phyloP scores from a whole-genome alignment of 306 rosid genomes.

The Prosopis cineraria region DNA sequence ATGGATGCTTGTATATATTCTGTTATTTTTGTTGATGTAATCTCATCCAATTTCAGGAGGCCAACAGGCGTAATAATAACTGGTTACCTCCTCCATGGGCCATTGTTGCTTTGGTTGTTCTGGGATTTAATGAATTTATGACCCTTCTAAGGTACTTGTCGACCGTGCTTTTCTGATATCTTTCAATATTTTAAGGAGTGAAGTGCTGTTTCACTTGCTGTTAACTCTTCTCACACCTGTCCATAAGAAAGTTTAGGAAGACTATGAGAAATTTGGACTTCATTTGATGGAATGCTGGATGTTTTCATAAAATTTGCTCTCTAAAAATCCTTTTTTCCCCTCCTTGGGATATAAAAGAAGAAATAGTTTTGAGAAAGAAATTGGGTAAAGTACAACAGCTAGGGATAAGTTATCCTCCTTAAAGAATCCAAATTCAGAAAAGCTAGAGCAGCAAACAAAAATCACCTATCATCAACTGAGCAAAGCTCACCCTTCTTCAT shows the following conservation, averaged over 20 bases:
- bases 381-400: not conserved
- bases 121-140: slow-evolving; percentile 93
- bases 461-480: not conserved
- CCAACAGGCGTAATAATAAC: slow-evolving; percentile 76
- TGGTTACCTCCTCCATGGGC: slow-evolving; percentile 99
- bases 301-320: not conserved
- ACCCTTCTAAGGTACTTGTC: slow-evolving; percentile 64
- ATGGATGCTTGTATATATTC: not conserved
- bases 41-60: slow-evolving; percentile 61
- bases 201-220: slow-evolving; percentile 8
- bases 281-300: not conserved
- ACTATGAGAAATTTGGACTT: not conserved
- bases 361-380: not conserved
- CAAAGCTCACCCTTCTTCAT: not conserved
- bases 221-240: not conserved
- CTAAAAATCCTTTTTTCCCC: not conserved
- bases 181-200: slow-evolving; percentile 1
- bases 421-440: not conserved
- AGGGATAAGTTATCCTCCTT: not conserved
- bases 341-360: not conserved
- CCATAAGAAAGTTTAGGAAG: not conserved
- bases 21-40: slow-evolving; percentile 10
- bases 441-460: not conserved
- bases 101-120: slow-evolving; percentile 69
- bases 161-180: slow-evolving; percentile 5